Base-by-base conservation (phyloP, 192 early-diverging fungal species). In the Dispira simplex region DNA sequence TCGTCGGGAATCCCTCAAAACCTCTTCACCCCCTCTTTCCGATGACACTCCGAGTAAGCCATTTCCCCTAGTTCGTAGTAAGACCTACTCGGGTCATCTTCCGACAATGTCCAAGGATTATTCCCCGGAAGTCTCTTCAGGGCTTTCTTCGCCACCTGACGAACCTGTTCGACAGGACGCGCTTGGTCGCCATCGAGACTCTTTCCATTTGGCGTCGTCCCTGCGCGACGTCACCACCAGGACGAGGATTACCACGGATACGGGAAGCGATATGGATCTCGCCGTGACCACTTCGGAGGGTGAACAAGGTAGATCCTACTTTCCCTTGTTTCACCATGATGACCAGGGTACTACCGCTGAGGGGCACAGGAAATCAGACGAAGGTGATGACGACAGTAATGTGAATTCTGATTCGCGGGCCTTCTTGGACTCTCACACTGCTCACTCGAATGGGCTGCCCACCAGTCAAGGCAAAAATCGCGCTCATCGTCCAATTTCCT, bases 1-100 rank as follows among this genome's bases (percentile, higher is more conserved):
- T 62, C 59, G 59, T 14, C 44, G 59, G 12, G 44, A 62, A n/a
- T n/a, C 20, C 44, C 59, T 44, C 39, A 44, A 56, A 25, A 3
- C 23, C n/a, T 20, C 32, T 25, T 45, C 18, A 46, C 11, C 26
- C 11, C 14, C 43, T 32, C 16, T 39, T 11, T 8, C 56, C 1
- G 11, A 43, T 10, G 27, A 58, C 25, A 26, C 32, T 26, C 5
- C 21, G 0, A 2, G 9, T 10, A 39, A 26, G 8, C 27, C 56
- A 11, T 8, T 58, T 26, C 27, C n/a, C 56, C 10, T 26, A 28
- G 25, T 32, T 26, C 32, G 27, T 27, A 43, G 32, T 39, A 26
- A 43, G 27, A 43, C 56, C 26, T 18, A 32, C 11, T 43, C 27
- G 0, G 27, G 27, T 28, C 32, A 39, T 39, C 32, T 1, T 39